Percentiles rank a stretch among this genome's conserved stretches.
These are phyloP conservation scores for Panicum hallii DNA, from an alignment of 202 grass and related monocot genomes.

Conservation along the genomic window DNA sequence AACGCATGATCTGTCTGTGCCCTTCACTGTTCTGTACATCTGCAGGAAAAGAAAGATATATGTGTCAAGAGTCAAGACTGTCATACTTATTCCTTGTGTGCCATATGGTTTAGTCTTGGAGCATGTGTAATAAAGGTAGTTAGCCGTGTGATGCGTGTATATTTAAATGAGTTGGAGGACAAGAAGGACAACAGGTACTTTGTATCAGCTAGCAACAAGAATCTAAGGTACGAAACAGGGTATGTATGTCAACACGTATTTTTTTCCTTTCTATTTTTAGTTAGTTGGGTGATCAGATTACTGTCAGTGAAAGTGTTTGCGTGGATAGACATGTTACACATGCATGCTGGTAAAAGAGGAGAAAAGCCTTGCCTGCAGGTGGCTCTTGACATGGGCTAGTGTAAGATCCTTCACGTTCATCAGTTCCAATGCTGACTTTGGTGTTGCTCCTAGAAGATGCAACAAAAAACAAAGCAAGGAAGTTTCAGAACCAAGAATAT, in stretches of 20 bases:
- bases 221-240: slow-evolving; percentile 5
- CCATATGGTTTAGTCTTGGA: slow-evolving; percentile 30
- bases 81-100: neutral
- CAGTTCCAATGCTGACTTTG: slow-evolving; percentile 95
- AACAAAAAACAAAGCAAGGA: slow-evolving; percentile 29
- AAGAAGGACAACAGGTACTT: slow-evolving; percentile 33
- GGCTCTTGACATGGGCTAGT: slow-evolving; percentile 94
- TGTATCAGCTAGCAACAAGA: slow-evolving; percentile 37
- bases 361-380: slow-evolving; percentile 68
- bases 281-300: neutral
- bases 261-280: slow-evolving; percentile 10
- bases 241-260: neutral
- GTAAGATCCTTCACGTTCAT: slow-evolving; percentile 99
- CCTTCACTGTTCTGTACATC: slow-evolving; percentile 99
- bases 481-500: slow-evolving; percentile 30
- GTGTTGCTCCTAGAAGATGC: slow-evolving; percentile 75
- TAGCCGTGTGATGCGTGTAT: slow-evolving; percentile 10
- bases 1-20: slow-evolving; percentile 70
- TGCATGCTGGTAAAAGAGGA: slow-evolving; percentile 26
- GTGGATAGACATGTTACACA: neutral
- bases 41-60: slow-evolving; percentile 49
- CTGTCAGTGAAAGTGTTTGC: neutral
- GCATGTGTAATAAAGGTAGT: neutral
- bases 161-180: slow-evolving; percentile 8
- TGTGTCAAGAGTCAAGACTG: neutral